These are phyloP conservation scores for Podosphaera aphanis DNA, from an alignment of 2,329 filamentous ascomycete genomes.

Conservation along the genomic window DNA sequence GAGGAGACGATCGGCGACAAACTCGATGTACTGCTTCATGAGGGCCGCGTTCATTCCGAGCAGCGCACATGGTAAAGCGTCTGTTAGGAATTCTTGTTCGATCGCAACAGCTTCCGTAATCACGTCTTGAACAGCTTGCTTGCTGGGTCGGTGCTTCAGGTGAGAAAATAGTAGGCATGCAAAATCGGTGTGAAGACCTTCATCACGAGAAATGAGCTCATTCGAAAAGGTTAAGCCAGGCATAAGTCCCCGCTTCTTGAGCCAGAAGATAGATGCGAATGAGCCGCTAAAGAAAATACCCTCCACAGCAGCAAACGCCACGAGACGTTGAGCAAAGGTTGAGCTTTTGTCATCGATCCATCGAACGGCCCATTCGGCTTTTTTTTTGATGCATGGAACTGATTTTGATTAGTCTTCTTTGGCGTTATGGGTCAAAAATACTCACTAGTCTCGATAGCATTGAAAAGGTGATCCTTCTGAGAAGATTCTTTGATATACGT, in stretches of 20 bases:
- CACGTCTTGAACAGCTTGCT: constrained; percentile 60
- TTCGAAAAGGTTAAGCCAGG: constrained; percentile 97
- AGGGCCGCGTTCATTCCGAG: constrained; percentile 93
- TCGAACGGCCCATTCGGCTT: constrained; percentile 88
- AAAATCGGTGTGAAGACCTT: constrained; percentile 98
- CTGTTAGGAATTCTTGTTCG: constrained; percentile 93
- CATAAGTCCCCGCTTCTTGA: constrained; percentile 99
- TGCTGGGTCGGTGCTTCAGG: constrained; percentile 71
- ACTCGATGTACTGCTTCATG: constrained; percentile 99
- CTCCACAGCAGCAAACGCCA: constrained; percentile 93
- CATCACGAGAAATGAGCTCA: constrained; percentile 97
- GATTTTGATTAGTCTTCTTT: neutral
- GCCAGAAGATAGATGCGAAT: constrained; percentile 98
- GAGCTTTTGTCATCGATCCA: constrained; percentile 92
- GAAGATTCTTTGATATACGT: constrained; percentile 97
- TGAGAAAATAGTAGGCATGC: constrained; percentile 96
- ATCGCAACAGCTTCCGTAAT: constrained; percentile 86
- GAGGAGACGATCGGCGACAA: constrained; percentile 86
- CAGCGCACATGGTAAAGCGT: constrained; percentile 75
- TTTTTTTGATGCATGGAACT: constrained; percentile 94
- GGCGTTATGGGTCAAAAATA: constrained; percentile 12
- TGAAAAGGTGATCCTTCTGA: constrained; percentile 86
- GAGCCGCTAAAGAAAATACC: constrained; percentile 99
- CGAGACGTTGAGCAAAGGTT: constrained; percentile 81
- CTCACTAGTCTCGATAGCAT: constrained; percentile 92